Percentiles rank a stretch among this genome's conserved stretches.
These are phyloP conservation scores for Yamadazyma friedrichii DNA, from an alignment of 1,139 yeast species.

Conservation along the genomic window DNA sequence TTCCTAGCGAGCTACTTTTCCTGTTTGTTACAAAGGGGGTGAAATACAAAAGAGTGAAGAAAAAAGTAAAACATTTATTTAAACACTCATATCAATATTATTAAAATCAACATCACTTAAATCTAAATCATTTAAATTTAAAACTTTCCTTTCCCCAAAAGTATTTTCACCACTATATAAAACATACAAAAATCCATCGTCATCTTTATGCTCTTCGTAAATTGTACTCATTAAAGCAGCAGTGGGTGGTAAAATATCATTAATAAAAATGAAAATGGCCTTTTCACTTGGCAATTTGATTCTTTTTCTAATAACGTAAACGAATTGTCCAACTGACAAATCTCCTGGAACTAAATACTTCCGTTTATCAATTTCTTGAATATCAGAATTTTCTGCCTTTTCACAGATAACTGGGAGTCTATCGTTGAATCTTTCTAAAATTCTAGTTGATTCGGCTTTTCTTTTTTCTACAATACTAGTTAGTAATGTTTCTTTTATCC, in stretches of 20 bases:
- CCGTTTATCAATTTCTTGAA: slow-evolving; percentile 94
- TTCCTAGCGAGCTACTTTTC: no score
- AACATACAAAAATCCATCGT: slow-evolving; percentile 94
- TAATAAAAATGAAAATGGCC: slow-evolving; percentile 95
- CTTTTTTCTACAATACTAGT: slow-evolving; percentile 60
- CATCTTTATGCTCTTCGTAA: slow-evolving; percentile 95
- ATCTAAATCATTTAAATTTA: slow-evolving; percentile 15
- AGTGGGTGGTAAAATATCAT: slow-evolving; percentile 95
- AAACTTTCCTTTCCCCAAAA: slow-evolving; percentile 50
- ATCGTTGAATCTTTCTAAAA: slow-evolving; percentile 84
- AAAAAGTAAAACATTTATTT: not conserved
- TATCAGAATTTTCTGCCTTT: slow-evolving; percentile 94
- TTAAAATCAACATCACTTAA: slow-evolving; percentile 11
- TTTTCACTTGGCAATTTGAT: slow-evolving; percentile 94
- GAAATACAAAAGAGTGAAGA: not conserved
- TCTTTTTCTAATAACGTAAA: slow-evolving; percentile 93
- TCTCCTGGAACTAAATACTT: slow-evolving; percentile 96
- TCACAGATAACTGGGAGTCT: slow-evolving; percentile 97
- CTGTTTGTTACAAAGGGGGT: no score
- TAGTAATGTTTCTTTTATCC: slow-evolving; percentile 20
- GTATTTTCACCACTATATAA: slow-evolving; percentile 88
- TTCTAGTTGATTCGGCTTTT: slow-evolving; percentile 92
- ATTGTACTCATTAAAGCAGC: slow-evolving; percentile 94
- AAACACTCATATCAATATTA: not conserved
- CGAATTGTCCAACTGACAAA: slow-evolving; percentile 96